A percentile compares a stretch with the other conserved stretches of the same genome.
Conservation (phyloP, 148 eudicot genomes). For the Dianthus caryophyllus region DNA sequence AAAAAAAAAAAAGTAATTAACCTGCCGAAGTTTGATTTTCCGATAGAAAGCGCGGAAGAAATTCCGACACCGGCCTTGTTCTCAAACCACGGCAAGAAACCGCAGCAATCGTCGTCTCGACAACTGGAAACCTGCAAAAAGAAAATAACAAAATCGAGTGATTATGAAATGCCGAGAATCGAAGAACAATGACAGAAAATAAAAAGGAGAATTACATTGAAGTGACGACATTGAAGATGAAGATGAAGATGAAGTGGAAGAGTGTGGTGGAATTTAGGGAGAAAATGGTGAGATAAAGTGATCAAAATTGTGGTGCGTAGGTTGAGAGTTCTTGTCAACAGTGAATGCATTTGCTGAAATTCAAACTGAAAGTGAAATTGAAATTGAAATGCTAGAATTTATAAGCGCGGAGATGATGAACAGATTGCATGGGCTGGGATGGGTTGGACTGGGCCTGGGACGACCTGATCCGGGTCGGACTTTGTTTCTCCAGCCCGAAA, state of each 20-base stretch:
- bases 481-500: too few relatives aligned
- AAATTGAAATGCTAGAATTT: too few relatives aligned
- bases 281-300: not conserved
- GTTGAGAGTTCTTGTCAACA: too few relatives aligned
- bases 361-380: too few relatives aligned
- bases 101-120: slow-evolving; percentile 33
- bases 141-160: not conserved
- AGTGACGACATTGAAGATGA: not conserved
- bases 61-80: slow-evolving; percentile 48
- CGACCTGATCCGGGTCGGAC: too few relatives aligned
- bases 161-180: not conserved
- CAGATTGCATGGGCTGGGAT: too few relatives aligned
- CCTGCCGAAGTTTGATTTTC: slow-evolving; percentile 62
- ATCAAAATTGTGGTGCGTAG: too few relatives aligned
- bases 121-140: slow-evolving; percentile 27
- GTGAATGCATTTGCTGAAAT: too few relatives aligned
- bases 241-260: not conserved
- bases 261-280: slow-evolving; percentile 21
- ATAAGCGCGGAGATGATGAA: too few relatives aligned
- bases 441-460: too few relatives aligned
- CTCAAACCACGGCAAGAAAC: slow-evolving; percentile 73
- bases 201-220: slow-evolving; percentile 14
- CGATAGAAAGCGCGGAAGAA: slow-evolving; percentile 55
- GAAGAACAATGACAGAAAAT: not conserved
- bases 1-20: not conserved